A percentile compares a stretch with the other conserved stretches of the same genome.
phyloP scores from a whole-genome alignment of 225 moss, liverwort and hornwort genomes.

The Bryum argenteum region DNA sequence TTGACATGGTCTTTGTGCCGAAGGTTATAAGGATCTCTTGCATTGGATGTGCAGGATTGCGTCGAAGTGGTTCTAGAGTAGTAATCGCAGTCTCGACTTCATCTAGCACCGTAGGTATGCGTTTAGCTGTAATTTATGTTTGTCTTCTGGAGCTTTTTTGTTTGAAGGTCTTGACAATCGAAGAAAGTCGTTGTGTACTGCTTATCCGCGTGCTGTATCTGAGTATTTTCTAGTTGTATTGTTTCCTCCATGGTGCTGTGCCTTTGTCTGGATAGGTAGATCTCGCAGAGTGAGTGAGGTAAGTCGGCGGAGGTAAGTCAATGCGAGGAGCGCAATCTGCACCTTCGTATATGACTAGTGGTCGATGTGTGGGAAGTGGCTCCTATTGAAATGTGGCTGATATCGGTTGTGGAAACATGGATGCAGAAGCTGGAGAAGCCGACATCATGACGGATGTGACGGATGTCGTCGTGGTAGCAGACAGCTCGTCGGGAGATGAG shows the following conservation, averaged over 20 bases:
- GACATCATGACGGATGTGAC: conserved; percentile 41
- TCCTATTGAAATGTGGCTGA: conserved; percentile 18
- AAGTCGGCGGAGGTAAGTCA: background rate
- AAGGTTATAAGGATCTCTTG: conserved; percentile 2
- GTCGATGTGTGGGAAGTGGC: background rate
- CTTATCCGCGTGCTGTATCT: background rate
- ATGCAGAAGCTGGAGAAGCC: conserved; percentile 32
- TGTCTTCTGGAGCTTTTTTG: background rate
- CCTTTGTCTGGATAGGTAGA: conserved; percentile 4
- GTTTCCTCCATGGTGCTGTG: background rate
- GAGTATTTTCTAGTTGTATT: background rate
- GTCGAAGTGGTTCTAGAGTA: background rate
- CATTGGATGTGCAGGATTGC: conserved; percentile 26
- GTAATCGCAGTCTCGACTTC: background rate
- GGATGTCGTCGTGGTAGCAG: conserved; percentile 43
- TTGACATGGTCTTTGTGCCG: conserved; percentile 3
- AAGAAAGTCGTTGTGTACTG: background rate
- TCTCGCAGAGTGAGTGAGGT: background rate
- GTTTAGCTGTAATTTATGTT: background rate
- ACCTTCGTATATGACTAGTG: background rate
- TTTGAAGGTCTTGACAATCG: background rate
- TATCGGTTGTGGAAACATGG: conserved; percentile 8
- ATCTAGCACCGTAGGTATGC: conserved; percentile 1
- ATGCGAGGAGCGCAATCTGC: conserved; percentile 5
- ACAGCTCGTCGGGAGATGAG: conserved; percentile 41